Evolutionary conservation across 352 stramenopile species (phyloP).

Genomic region (Pythium rhizo-oryzae): DNA sequence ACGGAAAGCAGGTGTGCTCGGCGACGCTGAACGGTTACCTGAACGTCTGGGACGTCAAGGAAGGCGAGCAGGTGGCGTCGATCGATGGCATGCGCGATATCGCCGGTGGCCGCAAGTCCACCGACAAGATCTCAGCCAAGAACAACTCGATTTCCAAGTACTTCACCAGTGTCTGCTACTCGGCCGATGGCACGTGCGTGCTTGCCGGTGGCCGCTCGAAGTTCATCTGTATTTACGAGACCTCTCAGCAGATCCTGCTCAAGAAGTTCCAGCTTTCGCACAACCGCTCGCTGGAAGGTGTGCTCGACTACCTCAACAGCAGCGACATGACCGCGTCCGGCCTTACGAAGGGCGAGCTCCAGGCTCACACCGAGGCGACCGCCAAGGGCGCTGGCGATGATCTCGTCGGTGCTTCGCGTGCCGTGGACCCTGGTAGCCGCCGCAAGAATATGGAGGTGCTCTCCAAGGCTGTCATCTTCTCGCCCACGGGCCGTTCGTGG

Average conservation of each 20-base stretch:
- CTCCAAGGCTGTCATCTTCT: slow-evolving; percentile 96
- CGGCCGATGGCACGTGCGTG: slow-evolving; percentile 96
- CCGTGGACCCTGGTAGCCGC: slow-evolving; percentile 93
- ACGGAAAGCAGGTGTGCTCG: slow-evolving; percentile 96
- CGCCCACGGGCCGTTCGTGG: slow-evolving; percentile 96
- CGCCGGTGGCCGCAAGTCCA: slow-evolving; percentile 88
- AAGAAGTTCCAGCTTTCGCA: slow-evolving; percentile 99
- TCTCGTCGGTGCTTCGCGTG: slow-evolving; percentile 81
- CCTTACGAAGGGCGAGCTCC: slow-evolving; percentile 65
- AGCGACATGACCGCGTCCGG: slow-evolving; percentile 81
- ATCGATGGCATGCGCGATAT: slow-evolving; percentile 98
- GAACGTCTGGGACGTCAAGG: slow-evolving; percentile 97
- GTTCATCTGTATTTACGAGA: slow-evolving; percentile 99
- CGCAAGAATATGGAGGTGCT: slow-evolving; percentile 87
- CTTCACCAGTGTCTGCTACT: slow-evolving; percentile 99
- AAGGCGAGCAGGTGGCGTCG: slow-evolving; percentile 93
- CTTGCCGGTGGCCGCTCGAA: slow-evolving; percentile 97
- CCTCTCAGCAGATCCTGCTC: slow-evolving; percentile 94
- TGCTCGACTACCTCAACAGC: slow-evolving; percentile 97
- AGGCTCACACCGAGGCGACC: slow-evolving; percentile 55
- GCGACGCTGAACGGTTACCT: slow-evolving; percentile 96
- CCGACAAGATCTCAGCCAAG: slow-evolving; percentile 80
- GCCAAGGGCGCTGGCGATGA: slow-evolving; percentile 39
- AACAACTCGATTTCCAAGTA: slow-evolving; percentile 95
- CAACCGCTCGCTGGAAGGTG: slow-evolving; percentile 96